phyloP scores from a whole-genome alignment of 352 stramenopile species.

The Phytophthora nicotianae region DNA sequence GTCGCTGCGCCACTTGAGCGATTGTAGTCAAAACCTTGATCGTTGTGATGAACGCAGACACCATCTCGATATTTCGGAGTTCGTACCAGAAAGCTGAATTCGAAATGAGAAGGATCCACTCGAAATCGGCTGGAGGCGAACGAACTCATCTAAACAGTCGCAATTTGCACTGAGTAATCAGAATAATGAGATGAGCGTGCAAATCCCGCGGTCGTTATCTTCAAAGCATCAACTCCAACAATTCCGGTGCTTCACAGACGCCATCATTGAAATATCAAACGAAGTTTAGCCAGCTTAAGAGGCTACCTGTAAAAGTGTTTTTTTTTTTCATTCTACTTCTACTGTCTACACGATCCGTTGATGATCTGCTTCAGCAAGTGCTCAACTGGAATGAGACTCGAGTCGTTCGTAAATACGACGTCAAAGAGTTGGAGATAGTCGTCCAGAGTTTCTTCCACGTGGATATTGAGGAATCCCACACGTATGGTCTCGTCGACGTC shows the following conservation, averaged over 20 bases:
- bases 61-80: constrained; percentile 8
- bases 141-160: constrained; percentile 12
- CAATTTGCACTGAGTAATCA: constrained; percentile 8
- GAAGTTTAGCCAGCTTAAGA: too few species aligned
- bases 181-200: constrained; percentile 17
- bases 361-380: not conserved
- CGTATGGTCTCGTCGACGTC: not conserved
- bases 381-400: not conserved
- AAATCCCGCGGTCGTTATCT: constrained; percentile 6
- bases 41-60: constrained; percentile 29
- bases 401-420: not conserved
- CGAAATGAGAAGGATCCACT: constrained; percentile 1
- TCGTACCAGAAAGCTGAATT: constrained; percentile 1
- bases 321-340: too few species aligned
- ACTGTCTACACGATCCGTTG: too few species aligned
- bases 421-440: not conserved
- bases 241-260: too few species aligned
- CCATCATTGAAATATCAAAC: too few species aligned
- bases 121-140: not conserved
- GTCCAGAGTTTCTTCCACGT: not conserved
- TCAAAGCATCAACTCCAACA: not conserved
- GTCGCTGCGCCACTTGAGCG: constrained; percentile 22
- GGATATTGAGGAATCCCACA: not conserved
- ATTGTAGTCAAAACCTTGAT: constrained; percentile 36
- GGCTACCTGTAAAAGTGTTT: too few species aligned